Percentiles rank a stretch among this genome's conserved stretches.
phyloP scores from a whole-genome alignment of 192 early-diverging fungal genomes.

The Coemansia sp. region DNA sequence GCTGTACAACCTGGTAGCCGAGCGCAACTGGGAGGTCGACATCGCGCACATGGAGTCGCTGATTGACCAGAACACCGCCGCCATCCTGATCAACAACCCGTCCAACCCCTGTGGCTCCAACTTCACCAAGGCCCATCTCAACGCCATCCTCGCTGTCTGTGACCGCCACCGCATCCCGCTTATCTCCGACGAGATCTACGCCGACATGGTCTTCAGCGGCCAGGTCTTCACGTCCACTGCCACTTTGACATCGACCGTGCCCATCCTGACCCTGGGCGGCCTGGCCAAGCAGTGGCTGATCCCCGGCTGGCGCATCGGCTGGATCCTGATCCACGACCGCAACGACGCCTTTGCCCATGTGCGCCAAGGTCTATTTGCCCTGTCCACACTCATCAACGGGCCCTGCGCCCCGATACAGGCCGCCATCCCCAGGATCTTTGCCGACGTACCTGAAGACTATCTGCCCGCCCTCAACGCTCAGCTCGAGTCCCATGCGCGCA shows the following conservation, averaged over 20 bases:
- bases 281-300: conserved; percentile 88
- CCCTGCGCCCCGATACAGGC: conserved; percentile 78
- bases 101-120: conserved; percentile 92
- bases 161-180: conserved; percentile 77
- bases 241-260: conserved; percentile 75
- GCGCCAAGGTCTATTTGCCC: conserved; percentile 68
- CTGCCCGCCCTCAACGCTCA: conserved; percentile 66
- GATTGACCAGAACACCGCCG: conserved; percentile 78
- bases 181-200: conserved; percentile 91
- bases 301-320: conserved; percentile 92
- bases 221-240: conserved; percentile 67
- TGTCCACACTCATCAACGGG: conserved; percentile 78
- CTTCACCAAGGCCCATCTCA: conserved; percentile 70
- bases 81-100: conserved; percentile 86
- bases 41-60: conserved; percentile 74
- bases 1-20: conserved; percentile 79
- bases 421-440: conserved; percentile 76
- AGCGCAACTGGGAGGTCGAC: conserved; percentile 83
- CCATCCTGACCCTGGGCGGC: conserved; percentile 79
- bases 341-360: conserved; percentile 52
- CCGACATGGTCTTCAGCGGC: conserved; percentile 77
- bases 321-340: conserved; percentile 81
- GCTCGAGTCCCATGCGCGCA: conserved; percentile 68
- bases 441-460: conserved; percentile 67
- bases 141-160: conserved; percentile 69